Percentiles rank a stretch among this genome's conserved stretches.
Conservation (phyloP, 371 early-diverging fungal species). For the Amoeboaphelidium protococcarum region DNA sequence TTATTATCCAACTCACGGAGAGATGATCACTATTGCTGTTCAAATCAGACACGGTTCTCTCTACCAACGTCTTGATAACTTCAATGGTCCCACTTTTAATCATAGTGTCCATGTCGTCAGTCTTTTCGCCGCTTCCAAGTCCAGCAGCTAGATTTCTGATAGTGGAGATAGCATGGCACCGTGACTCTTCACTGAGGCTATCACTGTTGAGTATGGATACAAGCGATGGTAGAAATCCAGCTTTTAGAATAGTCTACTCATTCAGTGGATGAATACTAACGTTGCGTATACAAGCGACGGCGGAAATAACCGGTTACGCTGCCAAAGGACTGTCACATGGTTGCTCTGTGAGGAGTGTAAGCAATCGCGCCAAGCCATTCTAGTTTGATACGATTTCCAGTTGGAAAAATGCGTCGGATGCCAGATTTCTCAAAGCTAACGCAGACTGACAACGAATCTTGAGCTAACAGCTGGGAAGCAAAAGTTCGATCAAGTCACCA, state of each 20-base stretch:
- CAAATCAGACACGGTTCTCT: conserved; percentile 41
- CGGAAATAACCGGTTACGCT: conserved; percentile 33
- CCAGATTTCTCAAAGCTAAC: conserved; percentile 62
- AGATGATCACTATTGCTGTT: conserved; percentile 8
- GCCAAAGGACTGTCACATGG: conserved; percentile 16
- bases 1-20: conserved; percentile 13
- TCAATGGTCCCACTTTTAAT: conserved; percentile 54
- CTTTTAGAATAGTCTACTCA: conserved; percentile 54
- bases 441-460: conserved; percentile 75
- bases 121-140: conserved; percentile 2
- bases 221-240: conserved; percentile 46
- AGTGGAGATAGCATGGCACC: conserved; percentile 43
- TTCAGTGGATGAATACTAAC: conserved; percentile 67
- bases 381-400: conserved; percentile 35
- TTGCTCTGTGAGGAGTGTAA: conserved; percentile 21
- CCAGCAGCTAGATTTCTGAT: conserved; percentile 62
- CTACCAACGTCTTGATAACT: conserved; percentile 31
- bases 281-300: conserved; percentile 78
- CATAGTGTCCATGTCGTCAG: conserved; percentile 17
- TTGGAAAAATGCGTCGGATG: conserved; percentile 65
- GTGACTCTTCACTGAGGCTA: background rate
- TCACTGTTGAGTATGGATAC: conserved; percentile 36
- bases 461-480: conserved; percentile 32
- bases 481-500: conserved; percentile 41
- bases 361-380: conserved; percentile 29